phyloP scores from a whole-genome alignment of 129 eudicot genomes.

The Apium graveolens region DNA sequence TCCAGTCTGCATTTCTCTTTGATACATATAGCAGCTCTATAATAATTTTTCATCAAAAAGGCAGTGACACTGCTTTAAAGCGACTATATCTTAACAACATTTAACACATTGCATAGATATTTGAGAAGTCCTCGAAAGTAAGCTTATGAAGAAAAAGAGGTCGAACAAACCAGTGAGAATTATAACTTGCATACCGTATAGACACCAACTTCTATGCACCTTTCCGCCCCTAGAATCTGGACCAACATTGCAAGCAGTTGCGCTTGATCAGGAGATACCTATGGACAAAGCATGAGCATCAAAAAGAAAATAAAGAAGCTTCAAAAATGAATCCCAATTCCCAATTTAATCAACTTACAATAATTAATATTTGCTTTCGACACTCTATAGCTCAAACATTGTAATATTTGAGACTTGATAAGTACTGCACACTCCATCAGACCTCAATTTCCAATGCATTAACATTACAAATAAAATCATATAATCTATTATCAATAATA shows the following conservation, averaged over 20 bases:
- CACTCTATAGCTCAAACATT: neutral
- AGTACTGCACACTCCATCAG: neutral
- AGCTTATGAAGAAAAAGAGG: neutral
- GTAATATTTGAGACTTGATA: neutral
- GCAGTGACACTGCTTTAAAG: neutral
- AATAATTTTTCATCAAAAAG: neutral
- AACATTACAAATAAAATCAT: neutral
- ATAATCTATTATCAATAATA: neutral
- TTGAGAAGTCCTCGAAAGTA: neutral
- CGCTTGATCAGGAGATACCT: conserved; percentile 99
- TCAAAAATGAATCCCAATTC: neutral
- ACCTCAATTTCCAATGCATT: neutral
- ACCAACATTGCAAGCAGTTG: conserved; percentile 97
- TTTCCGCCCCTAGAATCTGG: conserved; percentile 70
- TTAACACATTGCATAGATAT: neutral
- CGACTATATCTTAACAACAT: neutral
- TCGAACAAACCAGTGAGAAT: neutral
- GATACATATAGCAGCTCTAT: neutral
- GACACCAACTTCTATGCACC: conserved; percentile 93
- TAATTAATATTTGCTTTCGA: neutral
- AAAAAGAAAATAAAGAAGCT: neutral
- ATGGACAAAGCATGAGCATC: conserved; percentile 5
- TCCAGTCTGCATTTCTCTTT: neutral
- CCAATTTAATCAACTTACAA: neutral
- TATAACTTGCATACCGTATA: conserved; percentile 50